phyloP scores from a whole-genome alignment of 805 yeast species.

The Yamadazyma phyllophila region DNA sequence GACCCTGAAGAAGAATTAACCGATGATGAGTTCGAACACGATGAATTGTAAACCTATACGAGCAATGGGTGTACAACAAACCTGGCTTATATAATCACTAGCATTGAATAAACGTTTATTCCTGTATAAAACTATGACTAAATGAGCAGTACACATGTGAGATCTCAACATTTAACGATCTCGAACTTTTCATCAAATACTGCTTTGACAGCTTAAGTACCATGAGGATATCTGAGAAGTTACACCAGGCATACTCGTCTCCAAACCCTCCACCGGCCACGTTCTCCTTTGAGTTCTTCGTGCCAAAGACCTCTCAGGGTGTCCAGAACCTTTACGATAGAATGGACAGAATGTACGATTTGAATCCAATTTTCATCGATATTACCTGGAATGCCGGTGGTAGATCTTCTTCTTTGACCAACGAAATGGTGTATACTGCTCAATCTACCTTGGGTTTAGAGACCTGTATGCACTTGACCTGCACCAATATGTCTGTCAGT shows the following conservation, averaged over 20 bases:
- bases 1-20: neutral
- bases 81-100: too few species aligned
- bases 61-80: too few species aligned
- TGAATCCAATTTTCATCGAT: slow-evolving; percentile 88
- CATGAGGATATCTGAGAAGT: slow-evolving; percentile 44
- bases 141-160: slow-evolving; percentile 6
- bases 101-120: neutral
- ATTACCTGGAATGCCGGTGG: slow-evolving; percentile 99
- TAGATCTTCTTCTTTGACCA: slow-evolving; percentile 73
- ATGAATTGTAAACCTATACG: neutral
- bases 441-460: slow-evolving; percentile 89
- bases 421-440: slow-evolving; percentile 88
- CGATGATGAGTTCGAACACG: slow-evolving; percentile 4
- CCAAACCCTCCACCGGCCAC: slow-evolving; percentile 56
- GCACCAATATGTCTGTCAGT: slow-evolving; percentile 87
- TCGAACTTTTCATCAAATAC: slow-evolving; percentile 2
- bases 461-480: slow-evolving; percentile 97
- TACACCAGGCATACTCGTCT: slow-evolving; percentile 40
- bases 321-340: slow-evolving; percentile 93
- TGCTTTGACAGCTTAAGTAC: neutral
- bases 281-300: slow-evolving; percentile 94
- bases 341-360: slow-evolving; percentile 95
- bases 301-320: slow-evolving; percentile 96
- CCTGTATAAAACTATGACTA: slow-evolving; percentile 1
- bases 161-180: slow-evolving; percentile 4